Conservation (phyloP, 176 grass and related monocot species). For the Chrysopogon serrulatus region DNA sequence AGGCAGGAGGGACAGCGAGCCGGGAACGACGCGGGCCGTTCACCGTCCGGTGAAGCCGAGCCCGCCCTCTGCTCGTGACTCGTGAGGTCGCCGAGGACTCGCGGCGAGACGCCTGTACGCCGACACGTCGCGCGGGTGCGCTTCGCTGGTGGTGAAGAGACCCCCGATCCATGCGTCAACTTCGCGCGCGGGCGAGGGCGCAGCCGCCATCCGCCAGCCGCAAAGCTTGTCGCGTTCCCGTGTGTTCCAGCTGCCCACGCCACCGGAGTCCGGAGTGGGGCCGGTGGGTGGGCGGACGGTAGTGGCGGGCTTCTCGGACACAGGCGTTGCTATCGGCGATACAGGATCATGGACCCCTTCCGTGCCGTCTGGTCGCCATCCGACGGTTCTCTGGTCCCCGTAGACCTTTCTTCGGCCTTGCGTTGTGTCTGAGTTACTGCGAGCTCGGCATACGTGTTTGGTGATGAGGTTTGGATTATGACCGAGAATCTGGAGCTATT, state of each 20-base stretch:
- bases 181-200: background rate
- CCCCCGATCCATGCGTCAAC: background rate
- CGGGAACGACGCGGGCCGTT: conserved; percentile 5
- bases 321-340: conserved; percentile 34
- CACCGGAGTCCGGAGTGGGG: background rate
- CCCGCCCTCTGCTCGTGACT: background rate
- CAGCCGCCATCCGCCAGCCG: background rate
- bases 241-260: conserved; percentile 42
- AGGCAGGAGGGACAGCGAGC: conserved; percentile 42
- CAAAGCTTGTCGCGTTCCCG: conserved; percentile 31
- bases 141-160: conserved; percentile 25
- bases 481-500: background rate
- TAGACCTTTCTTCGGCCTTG: background rate
- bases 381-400: background rate
- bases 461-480: background rate
- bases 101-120: background rate
- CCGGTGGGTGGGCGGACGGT: background rate
- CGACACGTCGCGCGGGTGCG: background rate
- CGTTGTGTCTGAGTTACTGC: background rate
- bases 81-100: background rate
- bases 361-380: conserved; percentile 15
- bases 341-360: background rate
- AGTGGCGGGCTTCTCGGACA: conserved; percentile 47
- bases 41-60: conserved; percentile 39
- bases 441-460: background rate